Base-by-base conservation (phyloP, 495 filamentous ascomycete genomes). In the Aspergillus baeticus region DNA sequence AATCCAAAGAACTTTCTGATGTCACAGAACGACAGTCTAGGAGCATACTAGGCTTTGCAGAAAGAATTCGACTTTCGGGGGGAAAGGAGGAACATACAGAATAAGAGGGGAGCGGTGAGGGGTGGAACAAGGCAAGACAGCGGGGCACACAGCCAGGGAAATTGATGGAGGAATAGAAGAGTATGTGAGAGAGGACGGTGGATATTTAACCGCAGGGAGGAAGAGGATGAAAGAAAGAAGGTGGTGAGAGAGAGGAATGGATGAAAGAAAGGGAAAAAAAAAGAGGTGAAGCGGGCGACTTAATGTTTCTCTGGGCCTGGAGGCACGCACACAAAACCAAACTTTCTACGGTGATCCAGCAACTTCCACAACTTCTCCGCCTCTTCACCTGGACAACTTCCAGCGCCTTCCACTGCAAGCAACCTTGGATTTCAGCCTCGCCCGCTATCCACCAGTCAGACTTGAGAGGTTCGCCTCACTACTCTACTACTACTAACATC, bases 271-370 rank as follows among this genome's bases (percentile, higher is more conserved):
- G 58, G 58, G 56, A 61, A 54, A 64, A 63, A 58, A 58, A 51
- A 58, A 50, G 60, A 58, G 60, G 59, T 51, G 58, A 58, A 31
- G 64, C 37, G 50, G 61, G 41, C 57, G 46, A 49, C 51, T 68
- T 71, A 68, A 70, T 69, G 67, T 67, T 63, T 49, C 61, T 66
- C 55, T 63, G 54, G 52, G 63, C 54, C 50, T 48, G 46, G 54
- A 62, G 45, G 44, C 45, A 52, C 64, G 37, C 15, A 46, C 22
- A 65, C 64, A 64, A 69, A 72, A 31, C 46, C 22, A 66, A 64
- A 67, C 63, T 56, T 77, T 77, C 74, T 69, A 77, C 74, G 69
- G 57, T 51, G 65, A 72, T 77, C 74, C 74, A 77, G 72, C 68
- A 64, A 71, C 69, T 77, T 77, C 74, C 74, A 77, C 64, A 45